Evolutionary conservation across 306 rosid genomes (phyloP), one percentile per base, ranked within the genome.

Genomic region (Begonia masoniana): DNA sequence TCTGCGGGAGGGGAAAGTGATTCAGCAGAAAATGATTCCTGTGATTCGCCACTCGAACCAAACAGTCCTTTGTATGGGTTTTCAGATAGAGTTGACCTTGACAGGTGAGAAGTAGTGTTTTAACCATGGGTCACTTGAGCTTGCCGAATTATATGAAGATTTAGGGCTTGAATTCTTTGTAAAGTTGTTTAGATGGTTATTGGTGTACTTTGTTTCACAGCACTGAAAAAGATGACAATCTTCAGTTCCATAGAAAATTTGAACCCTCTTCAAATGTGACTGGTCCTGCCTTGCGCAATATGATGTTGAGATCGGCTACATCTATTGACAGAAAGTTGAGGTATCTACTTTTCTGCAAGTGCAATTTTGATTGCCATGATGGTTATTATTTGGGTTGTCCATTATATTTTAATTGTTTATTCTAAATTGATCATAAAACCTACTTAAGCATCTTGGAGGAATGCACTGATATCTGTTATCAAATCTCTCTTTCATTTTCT

Each of bases 41-140:
- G 99, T 70, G 99, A 92, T 74, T 92, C 99, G 6, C 96, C 99
- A 8, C 65, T 92, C 50, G 99, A 92, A 68, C 99, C 99, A n/a
- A 92, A 92, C 64, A 92, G 96, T 67, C 99, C 99, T 66, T 78
- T 92, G 52, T 92, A 74, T 79, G 96, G 96, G 57, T 71, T 83
- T 48, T 69, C 99, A 21, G 99, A 92, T 65, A 81, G 85, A 82
- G 62, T 66, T 54, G 96, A 81, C 63, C 74, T 66, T 48, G 88
- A 71, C 63, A 70, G 82, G 84, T 81, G 61, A 64, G 61, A 51
- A 15, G 52, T 51, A 51, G 17, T 14, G 14, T 50, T 51, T 43
- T 12, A 61, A 42, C 12, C 51, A 21, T 52, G 2, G 19, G 7
- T 13, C 11, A 15, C 36, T 50, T 12, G n/a, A 52, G 52, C 50